A percentile compares a stretch with the other conserved stretches of the same genome.
Evolutionary conservation across 2,329 filamentous ascomycete genomes (phyloP).

Genomic region (Sporothrix variecibatus): DNA sequence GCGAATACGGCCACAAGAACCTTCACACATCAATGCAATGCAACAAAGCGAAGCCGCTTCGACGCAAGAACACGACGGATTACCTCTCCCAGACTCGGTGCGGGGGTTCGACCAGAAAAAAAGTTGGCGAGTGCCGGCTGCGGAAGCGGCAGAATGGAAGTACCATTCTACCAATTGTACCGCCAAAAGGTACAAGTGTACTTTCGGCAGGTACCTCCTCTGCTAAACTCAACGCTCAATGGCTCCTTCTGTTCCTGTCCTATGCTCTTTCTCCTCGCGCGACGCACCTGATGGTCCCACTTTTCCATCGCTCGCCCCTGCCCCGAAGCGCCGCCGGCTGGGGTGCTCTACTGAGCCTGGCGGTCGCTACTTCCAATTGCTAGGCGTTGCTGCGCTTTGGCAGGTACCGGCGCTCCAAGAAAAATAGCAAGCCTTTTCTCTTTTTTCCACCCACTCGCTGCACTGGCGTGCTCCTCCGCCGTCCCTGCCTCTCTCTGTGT

Average conservation of each 20-base stretch:
- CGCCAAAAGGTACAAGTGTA: constrained; percentile 7
- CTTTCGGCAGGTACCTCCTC: constrained; percentile 13
- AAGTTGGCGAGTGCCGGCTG: constrained; percentile 21
- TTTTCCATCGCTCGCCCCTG: constrained; percentile 27
- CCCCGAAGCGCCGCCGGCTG: constrained; percentile 28
- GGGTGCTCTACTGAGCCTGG: background rate
- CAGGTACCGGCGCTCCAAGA: constrained; percentile 18
- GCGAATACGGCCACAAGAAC: background rate
- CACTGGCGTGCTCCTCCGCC: constrained; percentile 13
- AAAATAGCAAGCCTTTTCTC: constrained; percentile 10
- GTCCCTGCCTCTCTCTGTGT: constrained; percentile 14
- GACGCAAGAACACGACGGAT: background rate
- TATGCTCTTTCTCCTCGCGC: constrained; percentile 9
- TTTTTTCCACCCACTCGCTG: constrained; percentile 7
- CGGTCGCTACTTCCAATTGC: constrained; percentile 16
- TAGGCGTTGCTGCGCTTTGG: background rate
- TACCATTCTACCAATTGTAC: background rate
- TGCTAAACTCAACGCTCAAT: background rate
- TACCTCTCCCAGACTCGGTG: constrained; percentile 4
- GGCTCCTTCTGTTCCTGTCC: background rate
- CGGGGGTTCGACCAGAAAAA: constrained; percentile 9
- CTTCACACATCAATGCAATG: background rate
- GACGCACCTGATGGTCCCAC: constrained; percentile 19
- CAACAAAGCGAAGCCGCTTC: constrained; percentile 14
- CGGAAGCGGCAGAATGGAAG: background rate